Evolutionary conservation across 495 filamentous ascomycete genomes (phyloP), one percentile per base, ranked within the genome.

Genomic region (Glonium stellatum): DNA sequence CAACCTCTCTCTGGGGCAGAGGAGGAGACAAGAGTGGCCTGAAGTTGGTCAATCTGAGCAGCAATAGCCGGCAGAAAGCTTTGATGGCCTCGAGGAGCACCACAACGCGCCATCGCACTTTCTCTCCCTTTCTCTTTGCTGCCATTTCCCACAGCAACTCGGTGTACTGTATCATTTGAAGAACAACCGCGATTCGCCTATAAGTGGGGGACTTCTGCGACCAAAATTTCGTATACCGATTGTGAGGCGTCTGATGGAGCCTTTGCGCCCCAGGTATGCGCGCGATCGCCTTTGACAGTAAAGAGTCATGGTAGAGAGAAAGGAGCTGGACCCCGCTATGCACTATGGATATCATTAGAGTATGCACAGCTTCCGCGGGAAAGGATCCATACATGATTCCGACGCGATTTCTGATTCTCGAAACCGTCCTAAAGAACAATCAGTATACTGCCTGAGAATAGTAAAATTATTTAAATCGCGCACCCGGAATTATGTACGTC

Each of bases 401-500:
- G 93, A 96, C 59, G 92, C 86, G 64, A 97, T 83, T 70, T 96
- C 92, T 36, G 91, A 88, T 69, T 97, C 92, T 63, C 90, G 84
- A 72, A 95, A 96, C 53, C 91, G 90, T 59, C 92, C 89, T 91
- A 62, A 3, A 37, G 35, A 44, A 19, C 42, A 13, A 47, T 62
- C 25, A 71, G 65, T 27, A 69, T n/a, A 12, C 37, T 5, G n/a
- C 36, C 18, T 44, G 13, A 44, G 18, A 54, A 49, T 19, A 46
- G 13, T 12, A 50, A 41, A 22, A 39, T 49, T 34, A 11, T 15
- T 55, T 34, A 42, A 27, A 27, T 15, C n/a, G 57, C 77, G 52
- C 67, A 90, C 87, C 89, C 50, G 93, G 93, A 25, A 98, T 92
- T 66, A 98, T 92, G 71, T 97, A 97, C 21, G 92, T 95, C 54